Base-by-base conservation (phyloP, 306 rosid genomes). In the Abrus precatorius region DNA sequence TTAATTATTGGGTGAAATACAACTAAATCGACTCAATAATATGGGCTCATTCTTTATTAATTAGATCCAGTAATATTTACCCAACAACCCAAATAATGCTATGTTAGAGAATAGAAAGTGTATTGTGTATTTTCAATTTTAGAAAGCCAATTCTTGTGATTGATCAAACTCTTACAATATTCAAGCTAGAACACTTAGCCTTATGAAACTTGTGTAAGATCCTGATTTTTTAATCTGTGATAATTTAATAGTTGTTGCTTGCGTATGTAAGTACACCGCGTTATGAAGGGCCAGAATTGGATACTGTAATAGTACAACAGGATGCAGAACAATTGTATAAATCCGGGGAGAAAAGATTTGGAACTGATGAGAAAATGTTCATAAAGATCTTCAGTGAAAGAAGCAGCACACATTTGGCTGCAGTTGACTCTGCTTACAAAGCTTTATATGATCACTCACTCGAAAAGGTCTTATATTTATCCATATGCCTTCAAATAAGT, bases 221-320 rank as follows among this genome's bases (percentile, higher is more conserved):
- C 49, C 7, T 60, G 40, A 55, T 28, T 20, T 20, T 1, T 10
- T 32, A 28, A 59, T 59, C 20, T 52, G 64, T 14, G 49, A 53
- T 72, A 9, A 9, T 33, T 52, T 4, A 80, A 67, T 72, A 94
- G 97, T 76, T 94, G 49, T 82, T 94, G 87, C 81, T 87, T 10
- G 92, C 82, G 10, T 91, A 88, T 80, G 38, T 88, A 78, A 80
- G 76, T 9, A 83, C 61, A 56, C 94, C 86, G 0, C 94, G 92
- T 12, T 87, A 89, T 65, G 98, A 94, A 87, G 97, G 92, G 11
- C 97, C 83, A 0, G 96, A 89, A 80, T 82, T 88, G 7, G 90
- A 92, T 72, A 10, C 40, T 14, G 69, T 0, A 11, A 55, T 86
- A 38, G 90, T 76, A 30, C 77, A 84, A 10, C 44, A 63, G 8